Conservation (phyloP, 202 grass and related monocot species). For the Schoenoplectus triqueter region DNA sequence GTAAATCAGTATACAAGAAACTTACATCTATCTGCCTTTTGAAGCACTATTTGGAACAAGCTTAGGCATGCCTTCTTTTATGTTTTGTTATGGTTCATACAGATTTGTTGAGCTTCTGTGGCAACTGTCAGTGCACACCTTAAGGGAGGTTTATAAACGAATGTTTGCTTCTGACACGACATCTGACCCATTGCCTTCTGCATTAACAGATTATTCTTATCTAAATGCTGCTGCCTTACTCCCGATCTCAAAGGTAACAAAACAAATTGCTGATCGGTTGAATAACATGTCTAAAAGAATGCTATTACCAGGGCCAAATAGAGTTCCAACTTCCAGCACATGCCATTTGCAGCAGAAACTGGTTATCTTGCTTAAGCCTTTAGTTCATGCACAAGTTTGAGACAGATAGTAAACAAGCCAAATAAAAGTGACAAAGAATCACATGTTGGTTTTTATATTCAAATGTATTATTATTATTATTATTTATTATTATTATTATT, state of each 20-base stretch:
- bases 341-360: neutral
- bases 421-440: neutral
- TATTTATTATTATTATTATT: constrained; percentile 10
- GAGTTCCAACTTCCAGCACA: neutral
- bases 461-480: constrained; percentile 16
- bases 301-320: neutral
- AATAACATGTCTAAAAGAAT: neutral
- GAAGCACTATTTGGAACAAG: neutral
- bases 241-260: constrained; percentile 71
- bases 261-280: neutral
- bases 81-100: constrained; percentile 35
- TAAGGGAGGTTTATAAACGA: constrained; percentile 97
- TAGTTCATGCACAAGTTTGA: neutral
- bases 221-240: constrained; percentile 95
- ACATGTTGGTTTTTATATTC: constrained; percentile 13
- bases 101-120: constrained; percentile 99
- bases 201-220: constrained; percentile 96
- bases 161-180: constrained; percentile 80
- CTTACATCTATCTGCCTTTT: neutral
- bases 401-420: constrained; percentile 4
- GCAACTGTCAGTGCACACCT: constrained; percentile 97
- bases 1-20: neutral
- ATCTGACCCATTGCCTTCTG: constrained; percentile 78
- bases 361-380: neutral
- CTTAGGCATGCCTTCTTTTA: neutral